Conservation (phyloP, 2,329 filamentous ascomycete species). For the Trichophyton benhamiae region DNA sequence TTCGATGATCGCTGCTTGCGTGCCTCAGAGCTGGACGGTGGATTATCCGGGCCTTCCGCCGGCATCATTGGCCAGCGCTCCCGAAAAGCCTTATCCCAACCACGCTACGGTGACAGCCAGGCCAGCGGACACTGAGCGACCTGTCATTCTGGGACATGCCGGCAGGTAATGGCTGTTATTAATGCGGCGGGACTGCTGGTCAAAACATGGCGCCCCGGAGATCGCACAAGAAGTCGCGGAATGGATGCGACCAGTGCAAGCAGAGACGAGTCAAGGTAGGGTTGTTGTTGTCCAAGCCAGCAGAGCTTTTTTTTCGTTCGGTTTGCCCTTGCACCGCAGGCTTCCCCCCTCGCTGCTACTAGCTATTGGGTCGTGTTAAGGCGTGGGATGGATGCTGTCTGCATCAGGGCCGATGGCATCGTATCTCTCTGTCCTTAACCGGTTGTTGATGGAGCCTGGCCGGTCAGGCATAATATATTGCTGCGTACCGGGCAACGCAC, state of each 20-base stretch:
- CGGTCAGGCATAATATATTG: not conserved
- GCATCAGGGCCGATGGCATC: not conserved
- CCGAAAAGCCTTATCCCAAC: not conserved
- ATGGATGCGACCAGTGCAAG: constrained; percentile 33
- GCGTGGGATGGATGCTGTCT: not conserved
- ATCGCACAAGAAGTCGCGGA: constrained; percentile 33
- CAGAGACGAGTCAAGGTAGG: constrained; percentile 30
- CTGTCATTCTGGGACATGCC: constrained; percentile 4
- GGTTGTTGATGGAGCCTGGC: not conserved
- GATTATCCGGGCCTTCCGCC: constrained; percentile 1
- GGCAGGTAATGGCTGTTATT: constrained; percentile 4
- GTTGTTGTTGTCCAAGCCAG: constrained; percentile 1
- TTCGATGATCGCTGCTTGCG: not conserved
- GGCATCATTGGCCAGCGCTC: not conserved
- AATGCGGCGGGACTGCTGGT: constrained; percentile 3
- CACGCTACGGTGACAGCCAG: constrained; percentile 1
- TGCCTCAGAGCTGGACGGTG: not conserved
- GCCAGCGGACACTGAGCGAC: constrained; percentile 1
- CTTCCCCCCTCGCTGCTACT: not conserved
- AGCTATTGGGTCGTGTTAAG: not conserved
- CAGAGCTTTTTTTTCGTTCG: constrained; percentile 1
- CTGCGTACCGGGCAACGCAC: not conserved
- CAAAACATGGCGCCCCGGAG: constrained; percentile 27
- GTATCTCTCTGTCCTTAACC: not conserved
- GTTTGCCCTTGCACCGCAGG: not conserved